Evolutionary conservation across 1,284 basidiomycete genomes (phyloP).

Genomic region (Coniophora puteana): DNA sequence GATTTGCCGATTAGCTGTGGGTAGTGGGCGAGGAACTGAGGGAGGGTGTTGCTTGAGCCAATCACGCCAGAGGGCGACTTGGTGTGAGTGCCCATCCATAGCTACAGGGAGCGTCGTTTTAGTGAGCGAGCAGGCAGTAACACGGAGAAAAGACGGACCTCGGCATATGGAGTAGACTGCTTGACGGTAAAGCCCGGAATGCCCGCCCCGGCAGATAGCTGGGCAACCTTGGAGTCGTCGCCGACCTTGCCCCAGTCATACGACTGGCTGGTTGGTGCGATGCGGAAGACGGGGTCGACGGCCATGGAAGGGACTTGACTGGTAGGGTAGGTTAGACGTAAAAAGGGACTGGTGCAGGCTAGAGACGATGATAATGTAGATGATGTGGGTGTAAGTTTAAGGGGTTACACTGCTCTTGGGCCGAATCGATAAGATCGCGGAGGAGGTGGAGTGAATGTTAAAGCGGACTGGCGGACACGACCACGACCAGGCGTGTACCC

Average conservation of each 20-base stretch:
- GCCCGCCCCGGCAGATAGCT: conserved; percentile 25
- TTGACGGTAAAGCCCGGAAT: conserved; percentile 42
- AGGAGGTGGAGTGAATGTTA: not conserved
- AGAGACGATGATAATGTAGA: conserved; percentile 1
- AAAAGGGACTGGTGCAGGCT: not conserved
- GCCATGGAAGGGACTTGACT: conserved; percentile 15
- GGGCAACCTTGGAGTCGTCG: conserved; percentile 58
- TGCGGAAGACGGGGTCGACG: conserved; percentile 54
- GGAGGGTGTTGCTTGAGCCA: conserved; percentile 44
- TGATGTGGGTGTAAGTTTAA: conserved; percentile 3
- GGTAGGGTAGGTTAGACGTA: too few relatives aligned
- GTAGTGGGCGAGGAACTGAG: conserved; percentile 60
- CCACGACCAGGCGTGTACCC: not conserved
- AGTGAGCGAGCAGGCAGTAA: not conserved
- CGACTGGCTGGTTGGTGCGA: conserved; percentile 64
- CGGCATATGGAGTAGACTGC: conserved; percentile 49
- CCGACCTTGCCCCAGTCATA: conserved; percentile 78
- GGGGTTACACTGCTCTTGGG: not conserved
- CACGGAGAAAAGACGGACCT: conserved; percentile 26
- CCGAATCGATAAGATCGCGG: not conserved
- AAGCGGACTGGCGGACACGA: too few relatives aligned
- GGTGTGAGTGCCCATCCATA: conserved; percentile 99
- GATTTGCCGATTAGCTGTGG: conserved; percentile 66
- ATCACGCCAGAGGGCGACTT: conserved; percentile 76
- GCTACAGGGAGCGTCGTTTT: conserved; percentile 38